Evolutionary conservation across 805 yeast species (phyloP).

Genomic region (Pichia exigua): DNA sequence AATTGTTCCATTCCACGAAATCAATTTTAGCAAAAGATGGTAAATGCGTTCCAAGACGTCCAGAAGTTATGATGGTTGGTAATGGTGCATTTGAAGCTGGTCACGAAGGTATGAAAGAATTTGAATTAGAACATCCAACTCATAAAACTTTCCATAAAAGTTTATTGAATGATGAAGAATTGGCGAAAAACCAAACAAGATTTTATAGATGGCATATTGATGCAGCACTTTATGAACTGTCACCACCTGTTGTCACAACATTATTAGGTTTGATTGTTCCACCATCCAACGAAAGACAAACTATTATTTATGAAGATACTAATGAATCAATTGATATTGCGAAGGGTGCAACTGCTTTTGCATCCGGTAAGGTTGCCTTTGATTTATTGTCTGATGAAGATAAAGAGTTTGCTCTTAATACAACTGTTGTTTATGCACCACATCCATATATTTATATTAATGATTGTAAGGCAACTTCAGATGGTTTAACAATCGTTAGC

Average conservation of each 20-base stretch:
- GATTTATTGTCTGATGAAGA: constrained; percentile 60
- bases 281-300: constrained; percentile 52
- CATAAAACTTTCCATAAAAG: constrained; percentile 74
- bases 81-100: constrained; percentile 57
- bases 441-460: constrained; percentile 86
- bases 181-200: constrained; percentile 58
- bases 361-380: constrained; percentile 77
- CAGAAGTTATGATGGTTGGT: constrained; percentile 87
- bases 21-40: constrained; percentile 79
- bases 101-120: constrained; percentile 40
- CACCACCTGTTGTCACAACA: constrained; percentile 84
- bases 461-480: constrained; percentile 72
- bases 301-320: constrained; percentile 57
- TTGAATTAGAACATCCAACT: constrained; percentile 67
- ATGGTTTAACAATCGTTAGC: constrained; percentile 78
- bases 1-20: constrained; percentile 56
- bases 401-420: constrained; percentile 61
- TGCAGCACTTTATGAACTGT: constrained; percentile 76
- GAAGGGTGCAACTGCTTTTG: constrained; percentile 87
- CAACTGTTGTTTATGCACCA: constrained; percentile 85
- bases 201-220: constrained; percentile 94
- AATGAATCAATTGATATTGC: constrained; percentile 58
- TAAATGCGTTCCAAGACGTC: constrained; percentile 67
- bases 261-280: constrained; percentile 79
- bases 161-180: constrained; percentile 55